Evolutionary conservation across 148 eudicot genomes (phyloP).

Genomic region (Rhododendron vialii): DNA sequence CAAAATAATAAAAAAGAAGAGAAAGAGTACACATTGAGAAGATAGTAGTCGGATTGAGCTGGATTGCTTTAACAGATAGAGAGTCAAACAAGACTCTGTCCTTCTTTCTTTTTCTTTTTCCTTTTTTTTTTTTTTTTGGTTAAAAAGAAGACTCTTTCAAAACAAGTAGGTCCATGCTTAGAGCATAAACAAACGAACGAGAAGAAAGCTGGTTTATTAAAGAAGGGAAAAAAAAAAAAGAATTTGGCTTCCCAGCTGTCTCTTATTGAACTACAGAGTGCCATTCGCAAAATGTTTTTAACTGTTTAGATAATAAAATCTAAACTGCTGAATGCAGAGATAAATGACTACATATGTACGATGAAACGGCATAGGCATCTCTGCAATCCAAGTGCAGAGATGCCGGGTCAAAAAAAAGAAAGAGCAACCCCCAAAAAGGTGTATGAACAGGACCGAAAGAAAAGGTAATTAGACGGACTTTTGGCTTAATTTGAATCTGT

Average conservation of each 20-base stretch:
- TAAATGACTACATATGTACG: too few relatives aligned
- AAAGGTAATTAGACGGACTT: background rate
- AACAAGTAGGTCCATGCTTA: conserved; percentile 3
- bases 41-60: background rate
- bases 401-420: background rate
- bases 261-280: too few relatives aligned
- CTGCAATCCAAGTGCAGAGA: too few relatives aligned
- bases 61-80: background rate
- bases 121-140: background rate
- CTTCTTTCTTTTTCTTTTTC: background rate
- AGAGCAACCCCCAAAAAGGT: background rate
- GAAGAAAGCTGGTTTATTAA: background rate
- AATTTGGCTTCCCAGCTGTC: fast-evolving
- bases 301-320: too few relatives aligned
- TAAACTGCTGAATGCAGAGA: too few relatives aligned
- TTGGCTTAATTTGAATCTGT: background rate
- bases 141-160: background rate
- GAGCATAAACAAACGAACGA: background rate
- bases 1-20: background rate
- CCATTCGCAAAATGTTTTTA: too few relatives aligned
- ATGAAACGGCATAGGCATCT: too few relatives aligned
- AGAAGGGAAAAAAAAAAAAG: background rate
- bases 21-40: background rate
- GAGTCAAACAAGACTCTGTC: background rate
- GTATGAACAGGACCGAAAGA: background rate